These are phyloP conservation scores for Huntiella bhutanensis DNA, from an alignment of 2,329 filamentous ascomycete species.

Conservation along the genomic window DNA sequence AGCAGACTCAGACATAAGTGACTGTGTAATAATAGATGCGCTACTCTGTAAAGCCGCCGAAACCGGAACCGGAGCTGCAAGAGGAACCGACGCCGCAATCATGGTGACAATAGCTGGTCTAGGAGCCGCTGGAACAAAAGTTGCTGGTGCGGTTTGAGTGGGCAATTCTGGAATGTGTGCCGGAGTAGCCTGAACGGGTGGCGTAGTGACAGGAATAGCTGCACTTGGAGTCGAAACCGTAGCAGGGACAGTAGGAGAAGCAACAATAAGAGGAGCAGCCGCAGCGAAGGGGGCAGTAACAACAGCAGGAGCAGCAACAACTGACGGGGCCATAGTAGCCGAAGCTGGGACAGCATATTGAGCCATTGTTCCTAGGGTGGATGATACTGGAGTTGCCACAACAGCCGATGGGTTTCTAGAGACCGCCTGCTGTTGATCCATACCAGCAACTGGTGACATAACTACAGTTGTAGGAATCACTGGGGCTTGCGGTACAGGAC, in stretches of 20 bases:
- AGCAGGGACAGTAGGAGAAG: not conserved
- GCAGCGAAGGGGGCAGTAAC: not conserved
- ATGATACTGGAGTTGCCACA: not conserved
- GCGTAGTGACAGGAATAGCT: not conserved
- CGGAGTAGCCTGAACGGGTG: not conserved
- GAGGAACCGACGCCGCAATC: conserved; percentile 6
- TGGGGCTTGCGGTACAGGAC: no score
- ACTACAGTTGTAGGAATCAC: no score
- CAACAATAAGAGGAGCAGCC: not conserved
- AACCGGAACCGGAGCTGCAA: conserved; percentile 7
- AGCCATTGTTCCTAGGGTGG: not conserved
- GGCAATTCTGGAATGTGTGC: not conserved
- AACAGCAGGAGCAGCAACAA: no score
- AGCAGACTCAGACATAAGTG: not conserved
- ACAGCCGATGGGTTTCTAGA: not conserved
- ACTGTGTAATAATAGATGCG: not conserved
- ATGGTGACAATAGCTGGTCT: conserved; percentile 1
- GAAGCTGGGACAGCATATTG: not conserved
- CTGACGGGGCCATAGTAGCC: no score
- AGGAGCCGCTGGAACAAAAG: conserved; percentile 1
- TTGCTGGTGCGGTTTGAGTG: conserved; percentile 5
- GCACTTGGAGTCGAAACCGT: not conserved
- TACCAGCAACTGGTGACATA: not conserved
- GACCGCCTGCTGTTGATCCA: not conserved
- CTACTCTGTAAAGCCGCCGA: conserved; percentile 1